Conservation (phyloP, 2,329 filamentous ascomycete genomes). For the Fusarium veterinarium region DNA sequence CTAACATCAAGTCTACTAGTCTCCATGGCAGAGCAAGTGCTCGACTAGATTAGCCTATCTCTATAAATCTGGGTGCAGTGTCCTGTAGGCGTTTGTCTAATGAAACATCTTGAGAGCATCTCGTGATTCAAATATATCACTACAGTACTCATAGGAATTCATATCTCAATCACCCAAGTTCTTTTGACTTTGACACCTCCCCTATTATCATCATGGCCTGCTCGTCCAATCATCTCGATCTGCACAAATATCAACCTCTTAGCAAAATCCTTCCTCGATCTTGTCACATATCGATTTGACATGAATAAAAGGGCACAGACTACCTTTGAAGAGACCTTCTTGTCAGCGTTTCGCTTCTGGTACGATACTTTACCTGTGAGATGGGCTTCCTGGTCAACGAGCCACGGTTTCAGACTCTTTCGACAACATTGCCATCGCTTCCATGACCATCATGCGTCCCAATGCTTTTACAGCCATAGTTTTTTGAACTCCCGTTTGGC, state of each 20-base stretch:
- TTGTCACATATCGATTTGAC: neutral
- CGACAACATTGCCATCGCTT: neutral
- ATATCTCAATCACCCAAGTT: neutral
- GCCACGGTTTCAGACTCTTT: neutral
- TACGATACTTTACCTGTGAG: neutral
- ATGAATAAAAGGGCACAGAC: neutral
- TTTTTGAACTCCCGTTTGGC: neutral
- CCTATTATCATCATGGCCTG: neutral
- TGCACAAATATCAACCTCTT: neutral
- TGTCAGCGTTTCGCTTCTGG: neutral
- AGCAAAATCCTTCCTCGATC: neutral
- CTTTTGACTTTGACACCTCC: neutral
- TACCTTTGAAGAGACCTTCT: neutral
- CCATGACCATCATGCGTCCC: neutral
- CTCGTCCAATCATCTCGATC: neutral
- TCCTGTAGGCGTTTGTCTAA: neutral
- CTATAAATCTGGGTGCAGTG: neutral
- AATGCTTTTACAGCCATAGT: neutral
- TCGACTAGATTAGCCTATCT: constrained; percentile 14
- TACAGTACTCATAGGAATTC: neutral
- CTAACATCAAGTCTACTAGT: constrained; percentile 23
- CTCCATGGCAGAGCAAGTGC: constrained; percentile 42
- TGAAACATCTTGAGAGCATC: neutral
- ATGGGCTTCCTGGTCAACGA: neutral
- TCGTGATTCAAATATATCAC: neutral